Conservation (phyloP, 345 rosid species). For the sweet orange (Citrus sinensis) region DNA sequence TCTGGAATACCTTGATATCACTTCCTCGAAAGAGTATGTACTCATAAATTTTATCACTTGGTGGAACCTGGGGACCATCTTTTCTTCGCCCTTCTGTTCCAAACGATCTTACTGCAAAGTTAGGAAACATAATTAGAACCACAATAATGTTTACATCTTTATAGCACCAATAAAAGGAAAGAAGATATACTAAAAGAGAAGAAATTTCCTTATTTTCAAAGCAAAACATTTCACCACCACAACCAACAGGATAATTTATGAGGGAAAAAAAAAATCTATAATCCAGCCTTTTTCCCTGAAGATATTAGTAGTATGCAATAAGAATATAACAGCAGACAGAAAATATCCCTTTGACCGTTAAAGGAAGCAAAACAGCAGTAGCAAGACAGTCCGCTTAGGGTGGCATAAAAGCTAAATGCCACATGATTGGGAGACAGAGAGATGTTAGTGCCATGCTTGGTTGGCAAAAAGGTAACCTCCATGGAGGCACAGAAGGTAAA, state of each 20-base stretch:
- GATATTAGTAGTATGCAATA: neutral
- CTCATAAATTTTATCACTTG: conserved; percentile 71
- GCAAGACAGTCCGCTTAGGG: neutral
- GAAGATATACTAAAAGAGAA: neutral
- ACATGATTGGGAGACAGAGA: neutral
- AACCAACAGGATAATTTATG: neutral
- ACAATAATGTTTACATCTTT: neutral
- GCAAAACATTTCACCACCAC: neutral
- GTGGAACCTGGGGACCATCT: conserved; percentile 69
- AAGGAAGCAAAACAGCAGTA: neutral
- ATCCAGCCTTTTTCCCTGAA: neutral
- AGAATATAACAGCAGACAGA: neutral
- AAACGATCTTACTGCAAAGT: conserved; percentile 59
- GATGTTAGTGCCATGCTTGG: neutral
- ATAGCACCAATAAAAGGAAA: neutral
- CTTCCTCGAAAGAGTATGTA: conserved; percentile 77
- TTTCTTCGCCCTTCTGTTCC: conserved; percentile 82
- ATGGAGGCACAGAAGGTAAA: neutral
- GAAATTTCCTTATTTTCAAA: neutral
- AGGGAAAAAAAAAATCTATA: neutral
- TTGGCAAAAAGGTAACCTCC: neutral
- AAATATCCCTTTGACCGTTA: neutral
- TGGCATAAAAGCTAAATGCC: neutral
- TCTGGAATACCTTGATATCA: conserved; percentile 57
- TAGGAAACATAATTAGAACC: neutral